Percentiles rank a stretch among this genome's conserved stretches.
phyloP scores from a whole-genome alignment of 73 alveolate species.

The Stentor roeselii region DNA sequence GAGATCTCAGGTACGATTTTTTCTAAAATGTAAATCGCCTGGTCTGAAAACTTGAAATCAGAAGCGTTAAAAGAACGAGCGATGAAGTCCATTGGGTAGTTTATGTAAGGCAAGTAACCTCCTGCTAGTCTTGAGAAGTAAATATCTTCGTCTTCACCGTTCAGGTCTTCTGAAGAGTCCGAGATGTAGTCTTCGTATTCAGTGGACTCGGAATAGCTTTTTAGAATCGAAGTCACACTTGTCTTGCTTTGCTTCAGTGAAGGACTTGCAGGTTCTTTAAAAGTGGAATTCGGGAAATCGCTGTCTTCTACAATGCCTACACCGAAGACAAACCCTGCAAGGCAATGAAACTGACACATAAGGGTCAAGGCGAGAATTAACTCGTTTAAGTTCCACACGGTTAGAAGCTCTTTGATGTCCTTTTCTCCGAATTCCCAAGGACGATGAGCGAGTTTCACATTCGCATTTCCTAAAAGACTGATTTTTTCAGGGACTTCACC shows the following conservation, averaged over 20 bases:
- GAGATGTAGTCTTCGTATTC: background rate
- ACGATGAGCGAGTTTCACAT: conserved; percentile 7
- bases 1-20: background rate
- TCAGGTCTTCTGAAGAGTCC: background rate
- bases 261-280: background rate
- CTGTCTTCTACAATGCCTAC: background rate
- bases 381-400: background rate
- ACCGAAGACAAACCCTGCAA: background rate
- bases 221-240: background rate
- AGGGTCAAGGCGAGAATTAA: background rate
- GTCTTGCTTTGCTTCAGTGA: background rate
- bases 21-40: background rate
- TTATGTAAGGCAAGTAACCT: background rate
- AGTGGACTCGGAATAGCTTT: background rate
- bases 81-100: background rate
- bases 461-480: background rate
- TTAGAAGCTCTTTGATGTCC: background rate
- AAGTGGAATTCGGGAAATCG: background rate
- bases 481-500: background rate
- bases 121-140: conserved; percentile 1
- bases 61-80: background rate
- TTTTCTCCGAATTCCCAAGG: conserved; percentile 19
- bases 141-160: background rate
- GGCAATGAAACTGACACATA: conserved; percentile 3
- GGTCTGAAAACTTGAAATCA: background rate